Base-by-base conservation (phyloP, 768 basidiomycete genomes). In the Termitomyces sp. region DNA sequence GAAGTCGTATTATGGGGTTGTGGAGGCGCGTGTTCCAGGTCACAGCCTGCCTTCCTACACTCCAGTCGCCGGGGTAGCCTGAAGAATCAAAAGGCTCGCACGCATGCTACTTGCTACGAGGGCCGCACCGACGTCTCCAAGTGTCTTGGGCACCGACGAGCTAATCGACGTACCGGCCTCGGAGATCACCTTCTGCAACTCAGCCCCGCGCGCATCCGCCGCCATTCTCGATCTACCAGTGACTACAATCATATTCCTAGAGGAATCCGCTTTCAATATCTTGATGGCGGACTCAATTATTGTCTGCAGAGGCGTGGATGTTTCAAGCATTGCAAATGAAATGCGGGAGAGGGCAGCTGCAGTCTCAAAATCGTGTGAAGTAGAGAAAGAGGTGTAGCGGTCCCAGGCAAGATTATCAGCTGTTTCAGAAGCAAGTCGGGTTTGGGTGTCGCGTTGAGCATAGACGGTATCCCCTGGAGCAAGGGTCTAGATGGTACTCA, bases 361-460 rank as follows among this genome's bases (percentile, higher is more conserved):
- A 32, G 75, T 52, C 22, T 52, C 64, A 7, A 70, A 54, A 40
- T 70, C 63, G 48, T 64, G 70, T 27, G 57, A 18, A 42, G 59
- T 50, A 7, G 66, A 62, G 0, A 68, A 56, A 4, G 67, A 64
- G 3, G 86, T 74, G 61, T 83, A 89, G 38, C 78, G 80, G 1
- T 78, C 74, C 92, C 94, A 95, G 18, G 83, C 63, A 23, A 94
- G 59, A 63, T 85, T 83, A 66, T 97, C 95, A 0, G 92, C 92
- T 1, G 89, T 89, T 27, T 89, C 83, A 0, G 91, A 95, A 2
- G 80, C 81, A 6, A 97, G 69, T 5, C 80, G 79, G 6, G 77
- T 84, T 61, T 86, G 77, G 4, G 90, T 89, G 53, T 74, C 83
- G 5, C 74, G 70, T 18, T 79, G 71, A 0, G 81, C 88, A 57